phyloP scores from a whole-genome alignment of 2,329 filamentous ascomycete species.

The Stromatinia cepivora region DNA sequence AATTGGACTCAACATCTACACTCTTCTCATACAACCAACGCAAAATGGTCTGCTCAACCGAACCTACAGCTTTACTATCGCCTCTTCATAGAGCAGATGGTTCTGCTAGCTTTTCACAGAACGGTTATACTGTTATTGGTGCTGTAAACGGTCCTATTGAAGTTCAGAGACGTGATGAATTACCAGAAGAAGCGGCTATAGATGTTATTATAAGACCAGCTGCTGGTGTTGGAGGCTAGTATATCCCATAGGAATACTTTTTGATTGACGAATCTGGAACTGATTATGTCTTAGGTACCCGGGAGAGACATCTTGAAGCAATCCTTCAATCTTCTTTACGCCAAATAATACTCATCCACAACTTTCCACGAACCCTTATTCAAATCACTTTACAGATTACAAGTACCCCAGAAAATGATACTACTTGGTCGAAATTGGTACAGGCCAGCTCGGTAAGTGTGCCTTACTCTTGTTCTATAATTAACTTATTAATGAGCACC shows the following conservation, averaged over 20 bases:
- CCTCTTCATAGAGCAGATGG: slow-evolving; percentile 73
- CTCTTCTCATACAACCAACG: too few species aligned
- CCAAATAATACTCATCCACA: slow-evolving; percentile 71
- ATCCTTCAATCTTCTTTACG: slow-evolving; percentile 71
- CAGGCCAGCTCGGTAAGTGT: slow-evolving; percentile 58
- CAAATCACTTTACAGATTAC: slow-evolving; percentile 80
- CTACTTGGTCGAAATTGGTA: slow-evolving; percentile 58
- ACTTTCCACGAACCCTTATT: slow-evolving; percentile 74
- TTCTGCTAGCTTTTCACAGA: slow-evolving; percentile 73
- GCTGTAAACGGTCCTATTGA: slow-evolving; percentile 93
- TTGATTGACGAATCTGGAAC: slow-evolving; percentile 10
- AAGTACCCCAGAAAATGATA: slow-evolving; percentile 66
- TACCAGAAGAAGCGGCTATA: slow-evolving; percentile 85
- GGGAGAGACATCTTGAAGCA: slow-evolving; percentile 79
- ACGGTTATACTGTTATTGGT: slow-evolving; percentile 78
- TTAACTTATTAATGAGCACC: slow-evolving; percentile 25
- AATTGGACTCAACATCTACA: neutral
- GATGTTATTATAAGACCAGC: slow-evolving; percentile 89
- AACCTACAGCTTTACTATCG: slow-evolving; percentile 51
- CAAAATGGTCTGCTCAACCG: slow-evolving; percentile 44
- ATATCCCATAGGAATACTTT: slow-evolving; percentile 15
- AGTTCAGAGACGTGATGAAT: slow-evolving; percentile 82
- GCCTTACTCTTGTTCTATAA: slow-evolving; percentile 21
- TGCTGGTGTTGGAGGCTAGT: slow-evolving; percentile 75
- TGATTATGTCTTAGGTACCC: slow-evolving; percentile 51